These are phyloP conservation scores for Nakaseomyces kungkrabaensis DNA, from an alignment of 1,139 yeast species.

Conservation along the genomic window DNA sequence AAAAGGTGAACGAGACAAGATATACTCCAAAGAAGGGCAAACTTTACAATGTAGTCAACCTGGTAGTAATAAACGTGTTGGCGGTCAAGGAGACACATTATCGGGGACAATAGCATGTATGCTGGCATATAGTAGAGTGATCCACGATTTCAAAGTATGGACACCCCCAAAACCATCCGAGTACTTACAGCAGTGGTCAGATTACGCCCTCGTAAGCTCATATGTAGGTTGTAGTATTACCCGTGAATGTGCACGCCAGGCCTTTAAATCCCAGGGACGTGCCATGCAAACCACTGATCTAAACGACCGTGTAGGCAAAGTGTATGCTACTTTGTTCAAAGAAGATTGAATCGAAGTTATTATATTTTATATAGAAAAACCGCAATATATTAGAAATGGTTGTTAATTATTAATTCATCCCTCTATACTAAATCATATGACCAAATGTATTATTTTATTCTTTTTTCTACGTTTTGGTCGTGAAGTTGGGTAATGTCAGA, in stretches of 20 bases:
- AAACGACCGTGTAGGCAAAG: slow-evolving; percentile 55
- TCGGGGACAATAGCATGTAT: slow-evolving; percentile 65
- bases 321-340: slow-evolving; percentile 46
- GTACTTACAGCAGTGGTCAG: slow-evolving; percentile 28
- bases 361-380: too few relatives aligned
- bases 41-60: slow-evolving; percentile 34
- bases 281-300: slow-evolving; percentile 81
- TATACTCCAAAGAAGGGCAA: slow-evolving; percentile 36
- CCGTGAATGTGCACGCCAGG: slow-evolving; percentile 53
- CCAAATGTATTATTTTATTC: too few relatives aligned
- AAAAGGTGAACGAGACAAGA: slow-evolving; percentile 61
- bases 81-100: slow-evolving; percentile 84
- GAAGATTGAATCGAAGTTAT: too few relatives aligned
- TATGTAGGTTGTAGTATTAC: slow-evolving; percentile 67
- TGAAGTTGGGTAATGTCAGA: too few relatives aligned
- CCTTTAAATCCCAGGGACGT: slow-evolving; percentile 57
- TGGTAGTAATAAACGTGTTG: slow-evolving; percentile 68
- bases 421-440: too few relatives aligned
- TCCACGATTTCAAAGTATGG: slow-evolving; percentile 34
- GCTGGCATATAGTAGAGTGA: slow-evolving; percentile 34
- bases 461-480: too few relatives aligned
- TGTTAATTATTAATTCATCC: too few relatives aligned
- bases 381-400: too few relatives aligned
- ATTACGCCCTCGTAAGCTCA: slow-evolving; percentile 49
- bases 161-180: slow-evolving; percentile 24